Evolutionary conservation across 768 basidiomycete genomes (phyloP).

Genomic region (Galerina sulciceps): DNA sequence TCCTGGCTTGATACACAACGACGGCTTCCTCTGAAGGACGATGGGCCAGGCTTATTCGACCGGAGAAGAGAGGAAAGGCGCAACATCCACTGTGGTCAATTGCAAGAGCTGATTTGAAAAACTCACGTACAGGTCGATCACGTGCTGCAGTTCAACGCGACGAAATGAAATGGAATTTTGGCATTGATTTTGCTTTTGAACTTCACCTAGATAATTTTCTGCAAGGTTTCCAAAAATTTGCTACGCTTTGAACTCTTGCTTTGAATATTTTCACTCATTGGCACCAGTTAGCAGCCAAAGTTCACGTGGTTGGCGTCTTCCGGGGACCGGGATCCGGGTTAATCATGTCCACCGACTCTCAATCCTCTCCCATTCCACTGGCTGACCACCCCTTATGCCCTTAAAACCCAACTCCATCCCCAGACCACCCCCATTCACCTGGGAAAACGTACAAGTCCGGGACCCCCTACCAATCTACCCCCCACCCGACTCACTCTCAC

Average conservation of each 20-base stretch:
- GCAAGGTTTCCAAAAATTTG: background rate
- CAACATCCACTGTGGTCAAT: background rate
- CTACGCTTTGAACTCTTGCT: too few relatives aligned
- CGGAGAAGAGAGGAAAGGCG: constrained; percentile 1
- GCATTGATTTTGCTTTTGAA: background rate
- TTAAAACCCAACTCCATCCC: constrained; percentile 24
- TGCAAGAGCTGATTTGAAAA: background rate
- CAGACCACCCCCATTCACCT: constrained; percentile 28
- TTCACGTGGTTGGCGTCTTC: too few relatives aligned
- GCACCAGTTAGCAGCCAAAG: too few relatives aligned
- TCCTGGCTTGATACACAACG: background rate
- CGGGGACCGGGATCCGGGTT: too few relatives aligned
- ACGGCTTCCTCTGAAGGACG: background rate
- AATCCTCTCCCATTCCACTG: too few relatives aligned
- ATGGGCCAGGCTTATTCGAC: background rate
- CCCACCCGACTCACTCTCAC: constrained; percentile 34
- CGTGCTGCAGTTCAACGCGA: background rate
- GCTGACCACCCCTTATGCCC: too few relatives aligned
- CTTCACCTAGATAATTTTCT: background rate
- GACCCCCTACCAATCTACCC: constrained; percentile 40
- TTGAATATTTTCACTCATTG: too few relatives aligned
- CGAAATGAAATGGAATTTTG: background rate
- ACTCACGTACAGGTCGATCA: background rate
- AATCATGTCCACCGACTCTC: too few relatives aligned
- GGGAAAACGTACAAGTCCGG: constrained; percentile 29